phyloP scores from a whole-genome alignment of 345 rosid genomes.

The Fremontodendron californicum region DNA sequence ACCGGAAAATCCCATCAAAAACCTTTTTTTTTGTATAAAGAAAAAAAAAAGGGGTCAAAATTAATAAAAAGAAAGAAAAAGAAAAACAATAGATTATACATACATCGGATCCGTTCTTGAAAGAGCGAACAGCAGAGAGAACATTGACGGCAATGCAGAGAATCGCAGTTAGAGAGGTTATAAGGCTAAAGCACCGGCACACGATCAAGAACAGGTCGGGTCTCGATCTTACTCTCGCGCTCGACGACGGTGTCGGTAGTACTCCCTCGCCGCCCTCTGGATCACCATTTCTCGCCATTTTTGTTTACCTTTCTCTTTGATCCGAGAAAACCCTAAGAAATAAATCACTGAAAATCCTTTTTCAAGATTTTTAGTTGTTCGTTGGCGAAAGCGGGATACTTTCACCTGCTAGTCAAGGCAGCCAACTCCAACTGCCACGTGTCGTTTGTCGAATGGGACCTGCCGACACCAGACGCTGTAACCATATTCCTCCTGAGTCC shows the following conservation, averaged over 20 bases:
- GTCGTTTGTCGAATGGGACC: neutral
- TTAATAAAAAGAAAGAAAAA: neutral
- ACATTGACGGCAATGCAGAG: slow-evolving; percentile 81
- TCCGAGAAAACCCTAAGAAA: neutral
- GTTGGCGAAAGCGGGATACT: slow-evolving; percentile 21
- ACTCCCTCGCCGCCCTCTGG: slow-evolving; percentile 12
- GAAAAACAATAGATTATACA: neutral
- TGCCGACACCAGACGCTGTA: neutral
- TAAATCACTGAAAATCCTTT: neutral
- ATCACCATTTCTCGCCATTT: slow-evolving; percentile 28
- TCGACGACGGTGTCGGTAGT: slow-evolving; percentile 7
- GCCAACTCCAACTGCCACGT: neutral
- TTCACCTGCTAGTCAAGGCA: slow-evolving; percentile 32
- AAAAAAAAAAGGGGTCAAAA: neutral
- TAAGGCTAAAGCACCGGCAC: slow-evolving; percentile 70
- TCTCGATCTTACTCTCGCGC: slow-evolving; percentile 26
- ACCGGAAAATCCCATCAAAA: slow-evolving; percentile 89
- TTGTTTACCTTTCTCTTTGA: neutral
- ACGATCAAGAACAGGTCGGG: slow-evolving; percentile 66
- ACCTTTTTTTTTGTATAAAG: slow-evolving; percentile 31
- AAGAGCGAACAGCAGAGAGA: slow-evolving; percentile 79
- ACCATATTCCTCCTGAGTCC: neutral
- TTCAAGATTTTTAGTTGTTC: neutral
- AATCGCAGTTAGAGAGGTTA: slow-evolving; percentile 61
- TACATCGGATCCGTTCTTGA: slow-evolving; percentile 75